Percentiles rank a stretch among this genome's conserved stretches.
phyloP scores from a whole-genome alignment of 345 rosid genomes.

The Gossypium bickii region DNA sequence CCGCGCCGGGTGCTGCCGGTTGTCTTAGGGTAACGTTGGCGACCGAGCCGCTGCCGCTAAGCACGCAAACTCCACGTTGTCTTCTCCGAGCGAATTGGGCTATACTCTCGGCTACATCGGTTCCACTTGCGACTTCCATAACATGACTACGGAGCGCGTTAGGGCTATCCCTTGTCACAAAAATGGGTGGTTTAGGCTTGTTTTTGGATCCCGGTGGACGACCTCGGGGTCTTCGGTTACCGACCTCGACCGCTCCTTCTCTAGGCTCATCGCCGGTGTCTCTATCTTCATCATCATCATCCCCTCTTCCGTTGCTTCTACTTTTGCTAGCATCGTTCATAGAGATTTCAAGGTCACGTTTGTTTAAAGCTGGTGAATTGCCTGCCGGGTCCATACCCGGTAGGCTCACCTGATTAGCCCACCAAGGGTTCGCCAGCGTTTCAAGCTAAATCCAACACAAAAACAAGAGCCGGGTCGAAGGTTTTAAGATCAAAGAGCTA shows the following conservation, averaged over 20 bases:
- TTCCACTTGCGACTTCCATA: slow-evolving; percentile 68
- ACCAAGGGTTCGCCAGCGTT: slow-evolving; percentile 76
- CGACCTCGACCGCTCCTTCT: slow-evolving; percentile 67
- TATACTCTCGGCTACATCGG: slow-evolving; percentile 69
- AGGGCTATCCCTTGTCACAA: slow-evolving; percentile 80
- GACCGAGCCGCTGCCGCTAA: slow-evolving; percentile 76
- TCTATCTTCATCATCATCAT: slow-evolving; percentile 41
- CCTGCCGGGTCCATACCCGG: slow-evolving; percentile 49
- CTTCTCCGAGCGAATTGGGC: slow-evolving; percentile 69
- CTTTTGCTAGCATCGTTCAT: slow-evolving; percentile 26
- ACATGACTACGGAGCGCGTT: slow-evolving; percentile 82
- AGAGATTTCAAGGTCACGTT: slow-evolving; percentile 46
- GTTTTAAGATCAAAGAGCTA: slow-evolving; percentile 6
- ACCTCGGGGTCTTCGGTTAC: slow-evolving; percentile 68
- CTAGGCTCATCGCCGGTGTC: slow-evolving; percentile 55
- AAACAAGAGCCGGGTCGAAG: neutral
- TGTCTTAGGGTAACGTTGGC: slow-evolving; percentile 83
- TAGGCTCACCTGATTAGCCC: slow-evolving; percentile 59
- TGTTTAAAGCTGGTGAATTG: slow-evolving; percentile 41
- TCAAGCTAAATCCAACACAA: neutral
- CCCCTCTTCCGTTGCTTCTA: slow-evolving; percentile 21
- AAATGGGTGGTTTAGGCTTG: slow-evolving; percentile 74
- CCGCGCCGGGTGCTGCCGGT: slow-evolving; percentile 68
- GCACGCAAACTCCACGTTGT: slow-evolving; percentile 81
- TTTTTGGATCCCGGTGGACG: slow-evolving; percentile 86